Percentiles rank a stretch among this genome's conserved stretches.
Evolutionary conservation across 2,329 filamentous ascomycete genomes (phyloP).

Genomic region (Pseudogymnoascus sp.): DNA sequence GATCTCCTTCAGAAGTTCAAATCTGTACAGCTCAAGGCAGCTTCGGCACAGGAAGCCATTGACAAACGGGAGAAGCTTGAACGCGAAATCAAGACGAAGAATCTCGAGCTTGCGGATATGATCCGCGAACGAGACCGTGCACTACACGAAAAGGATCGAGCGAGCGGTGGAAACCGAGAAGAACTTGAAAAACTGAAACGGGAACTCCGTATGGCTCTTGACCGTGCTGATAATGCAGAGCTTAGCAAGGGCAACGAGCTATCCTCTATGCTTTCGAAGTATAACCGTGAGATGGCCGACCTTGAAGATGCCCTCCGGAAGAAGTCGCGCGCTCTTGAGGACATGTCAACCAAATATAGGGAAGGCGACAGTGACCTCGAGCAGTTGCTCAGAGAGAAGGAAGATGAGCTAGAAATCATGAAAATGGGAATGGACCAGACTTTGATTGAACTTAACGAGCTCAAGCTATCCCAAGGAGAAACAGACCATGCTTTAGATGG

Average conservation of each 20-base stretch:
- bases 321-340: slow-evolving; percentile 82
- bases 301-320: slow-evolving; percentile 84
- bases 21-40: slow-evolving; percentile 88
- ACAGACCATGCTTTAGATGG: slow-evolving; percentile 77
- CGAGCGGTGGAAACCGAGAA: slow-evolving; percentile 80
- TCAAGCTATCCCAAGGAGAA: slow-evolving; percentile 67
- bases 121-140: slow-evolving; percentile 93
- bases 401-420: slow-evolving; percentile 96
- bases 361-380: slow-evolving; percentile 84
- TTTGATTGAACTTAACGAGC: slow-evolving; percentile 81
- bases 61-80: slow-evolving; percentile 91
- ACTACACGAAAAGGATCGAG: slow-evolving; percentile 83
- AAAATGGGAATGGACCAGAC: slow-evolving; percentile 98
- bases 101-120: slow-evolving; percentile 97
- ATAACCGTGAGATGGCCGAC: slow-evolving; percentile 95
- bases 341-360: slow-evolving; percentile 67
- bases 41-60: slow-evolving; percentile 93
- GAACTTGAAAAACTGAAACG: slow-evolving; percentile 92
- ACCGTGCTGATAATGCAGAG: slow-evolving; percentile 87
- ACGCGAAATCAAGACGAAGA: slow-evolving; percentile 98
- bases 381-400: slow-evolving; percentile 80
- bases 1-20: slow-evolving; percentile 96
- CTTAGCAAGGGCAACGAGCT: slow-evolving; percentile 91
- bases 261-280: slow-evolving; percentile 87
- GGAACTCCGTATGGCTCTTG: slow-evolving; percentile 84